Base-by-base conservation (phyloP, 805 yeast genomes). In the Candida tallmaniae region DNA sequence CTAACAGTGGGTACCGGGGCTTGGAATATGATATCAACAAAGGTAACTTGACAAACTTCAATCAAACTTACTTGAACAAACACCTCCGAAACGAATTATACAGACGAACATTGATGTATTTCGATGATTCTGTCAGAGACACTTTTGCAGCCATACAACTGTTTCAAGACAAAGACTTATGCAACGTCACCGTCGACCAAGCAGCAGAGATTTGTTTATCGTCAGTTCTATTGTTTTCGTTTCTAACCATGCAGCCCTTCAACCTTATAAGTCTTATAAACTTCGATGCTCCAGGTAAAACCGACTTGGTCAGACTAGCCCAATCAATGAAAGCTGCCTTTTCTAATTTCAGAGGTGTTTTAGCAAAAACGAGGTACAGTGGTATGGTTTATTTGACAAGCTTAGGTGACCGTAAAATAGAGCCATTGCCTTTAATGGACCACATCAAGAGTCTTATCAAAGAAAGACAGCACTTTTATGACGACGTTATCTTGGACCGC, bases 241-340 rank as follows among this genome's bases (percentile, higher is more conserved):
- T 31, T 22, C 22, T 35, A 22, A 15, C 22, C 2, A 6, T 35
- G 9, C 39, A 35, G n/a, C 21, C 21, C 2, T 27, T 19, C 20
- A 16, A 27, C 5, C 14, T 35, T 3, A 31, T 35, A 2, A 16
- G 11, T 4, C 23, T 35, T n/a, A 23, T 35, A 2, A 27, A 26
- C 13, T 35, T 27, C 17, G 24, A 35, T 19, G 21, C 25, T 6
- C 18, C 17, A 3, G 8, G 19, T 12, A 31, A 35, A 14, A 15
- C 31, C 10, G 35, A 27, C n/a, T 19, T 35, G 15, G 4, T 35
- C n/a, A 9, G 31, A 7, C 13, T 35, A 27, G 20, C 27, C 9
- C 25, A 22, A 13, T 35, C 35, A 7, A 35, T 35, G 39, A 35
- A 35, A 23, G 16, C 22, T 7, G 18, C 25, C 15, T 21, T 35